Evolutionary conservation across 441 rosid genomes (phyloP).

Genomic region (Erodium moschatum): DNA sequence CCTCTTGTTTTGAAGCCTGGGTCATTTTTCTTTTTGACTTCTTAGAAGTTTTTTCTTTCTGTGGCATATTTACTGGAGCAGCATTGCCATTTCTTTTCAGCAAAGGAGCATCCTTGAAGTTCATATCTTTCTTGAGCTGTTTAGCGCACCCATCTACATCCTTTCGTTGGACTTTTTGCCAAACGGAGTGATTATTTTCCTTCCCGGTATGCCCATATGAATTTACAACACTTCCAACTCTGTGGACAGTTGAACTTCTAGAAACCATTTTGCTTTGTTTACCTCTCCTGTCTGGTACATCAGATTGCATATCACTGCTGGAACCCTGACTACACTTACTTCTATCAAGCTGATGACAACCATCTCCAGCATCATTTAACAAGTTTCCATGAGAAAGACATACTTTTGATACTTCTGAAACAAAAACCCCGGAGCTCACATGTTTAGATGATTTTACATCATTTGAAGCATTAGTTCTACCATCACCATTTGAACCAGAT

Average conservation of each 20-base stretch:
- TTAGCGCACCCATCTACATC: conserved; percentile 20
- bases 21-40: conserved; percentile 30
- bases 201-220: conserved; percentile 25
- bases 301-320: conserved; percentile 17
- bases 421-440: conserved; percentile 11
- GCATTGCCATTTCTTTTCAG: conserved; percentile 23
- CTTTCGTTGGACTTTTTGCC: conserved; percentile 44
- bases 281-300: conserved; percentile 21
- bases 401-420: conserved; percentile 22
- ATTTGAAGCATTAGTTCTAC: conserved; percentile 16
- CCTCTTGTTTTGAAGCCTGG: conserved; percentile 26
- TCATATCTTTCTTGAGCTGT: conserved; percentile 22
- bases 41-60: conserved; percentile 24
- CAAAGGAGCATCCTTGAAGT: conserved; percentile 19
- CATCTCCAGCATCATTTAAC: conserved; percentile 17
- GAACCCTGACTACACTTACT: conserved; percentile 12
- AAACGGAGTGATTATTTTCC: conserved; percentile 36
- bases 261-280: conserved; percentile 28
- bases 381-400: not conserved
- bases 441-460: conserved; percentile 18
- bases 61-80: conserved; percentile 17
- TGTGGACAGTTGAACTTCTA: conserved; percentile 22
- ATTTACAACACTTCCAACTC: conserved; percentile 16
- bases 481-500: conserved; percentile 25
- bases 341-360: conserved; percentile 12